phyloP scores from a whole-genome alignment of 495 filamentous ascomycete species.

The Astrothelium subdiscretum region DNA sequence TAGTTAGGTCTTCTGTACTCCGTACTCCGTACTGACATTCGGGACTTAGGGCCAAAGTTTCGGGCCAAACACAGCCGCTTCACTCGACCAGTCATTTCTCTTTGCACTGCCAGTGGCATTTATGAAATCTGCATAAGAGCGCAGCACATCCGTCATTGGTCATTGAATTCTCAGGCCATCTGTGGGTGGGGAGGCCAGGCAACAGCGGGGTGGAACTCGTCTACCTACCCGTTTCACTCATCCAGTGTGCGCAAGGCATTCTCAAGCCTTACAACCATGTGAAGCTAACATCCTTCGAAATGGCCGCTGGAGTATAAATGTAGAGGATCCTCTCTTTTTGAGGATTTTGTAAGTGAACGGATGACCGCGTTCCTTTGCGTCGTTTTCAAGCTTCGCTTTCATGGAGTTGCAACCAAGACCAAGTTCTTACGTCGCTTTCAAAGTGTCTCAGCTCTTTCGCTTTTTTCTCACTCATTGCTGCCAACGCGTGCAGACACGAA shows the following conservation, averaged over 20 bases:
- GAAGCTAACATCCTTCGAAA: background rate
- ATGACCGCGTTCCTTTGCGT: background rate
- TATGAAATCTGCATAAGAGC: background rate
- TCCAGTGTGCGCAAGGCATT: background rate
- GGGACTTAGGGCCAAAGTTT: background rate
- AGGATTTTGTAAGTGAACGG: background rate
- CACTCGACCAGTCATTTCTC: background rate
- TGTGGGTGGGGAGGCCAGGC: background rate
- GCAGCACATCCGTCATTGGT: background rate
- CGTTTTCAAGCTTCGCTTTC: background rate
- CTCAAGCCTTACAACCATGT: background rate
- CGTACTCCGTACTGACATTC: background rate
- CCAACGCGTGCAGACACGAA: slow-evolving; percentile 5
- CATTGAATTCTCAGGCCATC: background rate
- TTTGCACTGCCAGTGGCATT: background rate
- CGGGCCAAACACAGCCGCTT: background rate
- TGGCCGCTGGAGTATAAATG: background rate
- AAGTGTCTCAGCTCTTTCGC: slow-evolving; percentile 2
- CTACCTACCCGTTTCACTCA: background rate
- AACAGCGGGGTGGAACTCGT: background rate
- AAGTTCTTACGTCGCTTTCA: slow-evolving; percentile 5
- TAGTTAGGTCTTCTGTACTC: background rate
- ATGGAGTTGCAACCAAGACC: background rate
- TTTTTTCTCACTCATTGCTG: background rate
- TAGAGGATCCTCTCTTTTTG: background rate